Evolutionary conservation across 805 yeast genomes (phyloP), one percentile per base, ranked within the genome.

Genomic region (Teunomyces aglyptinius): DNA sequence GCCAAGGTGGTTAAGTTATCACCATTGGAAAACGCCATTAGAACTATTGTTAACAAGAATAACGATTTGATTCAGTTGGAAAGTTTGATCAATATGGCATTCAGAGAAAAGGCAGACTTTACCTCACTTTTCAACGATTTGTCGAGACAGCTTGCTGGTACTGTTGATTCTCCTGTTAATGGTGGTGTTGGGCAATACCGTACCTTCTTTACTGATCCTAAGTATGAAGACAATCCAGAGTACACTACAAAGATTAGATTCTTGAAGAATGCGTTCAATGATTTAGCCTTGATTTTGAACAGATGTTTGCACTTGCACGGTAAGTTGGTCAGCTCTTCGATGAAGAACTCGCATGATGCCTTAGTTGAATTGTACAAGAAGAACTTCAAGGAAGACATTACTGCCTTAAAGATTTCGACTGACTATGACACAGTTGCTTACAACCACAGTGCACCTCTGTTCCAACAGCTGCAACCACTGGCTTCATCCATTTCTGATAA

Each of bases 151-250:
- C 68, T 85, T 46, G 78, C 89, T 2, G 96, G 96, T 36, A 87
- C 96, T 0, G 91, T 90, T 45, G 96, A 89, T 61, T 82, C 96
- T 0, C 96, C 96, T 3, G 92, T 89, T 5, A 89, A 89, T 61
- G 97, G 97, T 29, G 97, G 97, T 48, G 87, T 89, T 52, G 87
- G 89, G 2, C 89, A 86, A 60, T 89, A 86, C 65, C 75, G 91
- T 46, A 78, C 78, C 2, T 88, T 89, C 60, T 80, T 86, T 59
- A 64, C 63, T 31, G 76, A 73, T 41, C 54, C 64, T 1, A 62
- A 63, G 43, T 65, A 66, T 44, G 64, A 58, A 26, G 70, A 64
- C 5, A 64, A 62, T 48, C 65, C 63, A 6, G 67, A 63, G 20
- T 61, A 67, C 44, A 58, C 57, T 3, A 56, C 60, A 20, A 62